phyloP scores from a whole-genome alignment of 176 grass and related monocot species.

The Triticum aestivum region IWGSC_CS_RefSeq_v2.1 NC_057801.1:464911772-464912271 shows the following conservation, averaged over 20 bases:
- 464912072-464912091: not conserved
- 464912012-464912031: constrained; percentile 36
- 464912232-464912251: constrained; percentile 97
- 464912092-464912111: not conserved
- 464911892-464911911: not conserved
- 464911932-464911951: constrained; percentile 70
- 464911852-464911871: not conserved
- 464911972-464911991: constrained; percentile 95
- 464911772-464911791: constrained; percentile 99
- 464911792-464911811: not conserved
- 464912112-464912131: not conserved
- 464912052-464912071: not conserved
- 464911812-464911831: not conserved
- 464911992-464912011: constrained; percentile 97
- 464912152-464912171: not conserved
- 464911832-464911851: not conserved
- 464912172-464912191: not conserved
- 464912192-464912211: not conserved
- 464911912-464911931: not conserved
- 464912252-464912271: constrained; percentile 87
- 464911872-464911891: not conserved
- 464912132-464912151: not conserved
- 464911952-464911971: constrained; percentile 96
- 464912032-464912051: not conserved
- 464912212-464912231: constrained; percentile 39